phyloP scores from a whole-genome alignment of 495 filamentous ascomycete species.

The Extremus antarcticus region DNA sequence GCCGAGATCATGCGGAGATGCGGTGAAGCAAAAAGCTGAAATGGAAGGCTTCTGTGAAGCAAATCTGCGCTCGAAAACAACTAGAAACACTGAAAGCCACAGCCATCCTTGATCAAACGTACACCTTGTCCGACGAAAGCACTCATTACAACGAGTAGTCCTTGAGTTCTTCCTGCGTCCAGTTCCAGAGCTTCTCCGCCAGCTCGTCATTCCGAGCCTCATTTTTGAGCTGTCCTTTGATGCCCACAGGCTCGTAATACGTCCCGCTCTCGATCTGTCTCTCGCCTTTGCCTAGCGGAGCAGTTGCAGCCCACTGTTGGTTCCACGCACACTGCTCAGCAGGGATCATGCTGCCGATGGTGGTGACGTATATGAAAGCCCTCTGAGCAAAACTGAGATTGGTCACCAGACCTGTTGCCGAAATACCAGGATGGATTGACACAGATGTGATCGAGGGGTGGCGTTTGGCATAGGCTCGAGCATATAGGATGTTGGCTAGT shows the following conservation, averaged over 20 bases:
- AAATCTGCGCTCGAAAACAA: too few species aligned
- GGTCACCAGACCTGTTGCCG: slow-evolving; percentile 42
- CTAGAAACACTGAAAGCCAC: too few species aligned
- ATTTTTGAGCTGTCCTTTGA: slow-evolving; percentile 18
- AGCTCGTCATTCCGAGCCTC: slow-evolving; percentile 24
- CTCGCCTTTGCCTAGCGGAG: slow-evolving; percentile 16
- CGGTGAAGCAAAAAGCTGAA: too few species aligned
- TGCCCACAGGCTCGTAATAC: slow-evolving; percentile 36
- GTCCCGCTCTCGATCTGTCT: slow-evolving; percentile 28
- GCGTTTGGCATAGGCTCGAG: slow-evolving; percentile 26
- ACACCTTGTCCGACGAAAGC: too few species aligned
- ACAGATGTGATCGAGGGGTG: slow-evolving; percentile 47
- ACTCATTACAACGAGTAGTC: background rate
- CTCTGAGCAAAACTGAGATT: background rate
- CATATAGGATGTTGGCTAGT: slow-evolving; percentile 24
- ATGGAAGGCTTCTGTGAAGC: too few species aligned
- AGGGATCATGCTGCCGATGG: background rate
- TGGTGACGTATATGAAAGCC: slow-evolving; percentile 5
- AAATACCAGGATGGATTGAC: slow-evolving; percentile 56
- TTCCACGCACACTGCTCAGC: slow-evolving; percentile 40
- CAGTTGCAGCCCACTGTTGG: slow-evolving; percentile 48
- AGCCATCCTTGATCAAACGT: too few species aligned
- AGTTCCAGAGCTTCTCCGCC: slow-evolving; percentile 33
- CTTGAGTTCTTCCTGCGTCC: slow-evolving; percentile 31
- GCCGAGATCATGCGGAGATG: too few species aligned